Evolutionary conservation across 805 yeast species (phyloP).

Genomic region (Cyberlindnera meyerae): DNA sequence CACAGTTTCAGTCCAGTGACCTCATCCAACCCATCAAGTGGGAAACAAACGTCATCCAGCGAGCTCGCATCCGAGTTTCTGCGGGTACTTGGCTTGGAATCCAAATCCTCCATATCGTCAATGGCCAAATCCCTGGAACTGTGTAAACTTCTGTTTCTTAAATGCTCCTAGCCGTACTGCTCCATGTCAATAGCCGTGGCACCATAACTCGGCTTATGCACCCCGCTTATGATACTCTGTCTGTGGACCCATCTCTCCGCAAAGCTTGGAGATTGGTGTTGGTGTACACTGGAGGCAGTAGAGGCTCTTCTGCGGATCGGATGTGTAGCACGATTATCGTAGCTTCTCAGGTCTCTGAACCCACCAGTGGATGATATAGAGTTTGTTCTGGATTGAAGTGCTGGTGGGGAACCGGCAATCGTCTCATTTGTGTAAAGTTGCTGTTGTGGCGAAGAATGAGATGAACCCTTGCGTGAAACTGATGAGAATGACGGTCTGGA

Average conservation of each 20-base stretch:
- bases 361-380: constrained; percentile 7
- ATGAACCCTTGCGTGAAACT: not conserved
- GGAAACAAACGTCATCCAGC: constrained; percentile 88
- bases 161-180: constrained; percentile 4
- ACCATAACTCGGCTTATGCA: constrained; percentile 1
- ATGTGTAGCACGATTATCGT: constrained; percentile 13
- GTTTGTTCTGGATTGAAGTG: constrained; percentile 6
- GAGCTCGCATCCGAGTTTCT: constrained; percentile 57
- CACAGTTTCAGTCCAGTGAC: constrained; percentile 40
- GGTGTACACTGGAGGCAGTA: no score
- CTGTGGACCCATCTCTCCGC: constrained; percentile 27
- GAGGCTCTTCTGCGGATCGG: constrained; percentile 4
- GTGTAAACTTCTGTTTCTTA: not conserved
- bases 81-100: constrained; percentile 39
- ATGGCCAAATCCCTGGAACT: constrained; percentile 12
- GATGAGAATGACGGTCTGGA: constrained; percentile 5
- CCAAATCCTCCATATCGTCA: constrained; percentile 27
- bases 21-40: constrained; percentile 38
- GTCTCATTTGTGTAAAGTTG: no score
- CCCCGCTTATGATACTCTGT: constrained; percentile 10
- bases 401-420: no score
- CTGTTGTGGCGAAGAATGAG: no score
- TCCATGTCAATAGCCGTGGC: constrained; percentile 8
- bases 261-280: constrained; percentile 14
- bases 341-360: constrained; percentile 15